Evolutionary conservation across 306 rosid genomes (phyloP), one percentile per base, ranked within the genome.

Genomic region (Cucumis cinereus): DNA sequence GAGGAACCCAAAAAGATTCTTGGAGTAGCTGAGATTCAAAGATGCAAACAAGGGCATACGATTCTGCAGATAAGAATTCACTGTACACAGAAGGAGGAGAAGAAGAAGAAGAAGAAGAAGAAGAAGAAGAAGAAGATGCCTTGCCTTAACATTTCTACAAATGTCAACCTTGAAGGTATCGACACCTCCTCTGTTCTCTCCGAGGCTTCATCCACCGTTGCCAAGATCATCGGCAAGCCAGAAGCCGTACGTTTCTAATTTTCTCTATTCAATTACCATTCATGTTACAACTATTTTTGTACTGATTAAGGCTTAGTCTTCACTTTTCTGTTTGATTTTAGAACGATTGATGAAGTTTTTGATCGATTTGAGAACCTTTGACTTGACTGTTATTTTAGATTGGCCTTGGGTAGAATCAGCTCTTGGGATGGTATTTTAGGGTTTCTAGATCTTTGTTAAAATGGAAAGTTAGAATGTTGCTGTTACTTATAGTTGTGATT

Each of bases 161-260:
- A 94, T 88, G 92, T 94, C 30, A 63, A 74, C 85, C 88, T 90
- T 0, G 94, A 88, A 8, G 92, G 93, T 57, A 81, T 91, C 1
- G 96, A 91, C 88, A 87, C 95, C 84, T 94, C 98, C 73, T 84
- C 93, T 82, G 83, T 94, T 81, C 95, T 94, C 74, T 86, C 98
- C 4, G 95, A 94, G 76, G 95, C 96, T 80, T 90, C 96, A 83
- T 90, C 98, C 83, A 81, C 87, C 56, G 94, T 93, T 74, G 88
- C 98, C 74, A 77, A 36, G 16, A 35, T 93, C 82, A 77, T 87
- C 81, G 94, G 90, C 77, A 93, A 88, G 74, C 97, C 97, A 8
- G 96, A 88, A 79, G 81, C 95, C 53, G 97, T 91, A 87, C 45
- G 87, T 1, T 28, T 55, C 35, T 16, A 67, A 10, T 33, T 19